A percentile compares a stretch with the other conserved stretches of the same genome.
phyloP scores from a whole-genome alignment of 1,284 basidiomycete genomes.

The Trichosporon sp. region DNA sequence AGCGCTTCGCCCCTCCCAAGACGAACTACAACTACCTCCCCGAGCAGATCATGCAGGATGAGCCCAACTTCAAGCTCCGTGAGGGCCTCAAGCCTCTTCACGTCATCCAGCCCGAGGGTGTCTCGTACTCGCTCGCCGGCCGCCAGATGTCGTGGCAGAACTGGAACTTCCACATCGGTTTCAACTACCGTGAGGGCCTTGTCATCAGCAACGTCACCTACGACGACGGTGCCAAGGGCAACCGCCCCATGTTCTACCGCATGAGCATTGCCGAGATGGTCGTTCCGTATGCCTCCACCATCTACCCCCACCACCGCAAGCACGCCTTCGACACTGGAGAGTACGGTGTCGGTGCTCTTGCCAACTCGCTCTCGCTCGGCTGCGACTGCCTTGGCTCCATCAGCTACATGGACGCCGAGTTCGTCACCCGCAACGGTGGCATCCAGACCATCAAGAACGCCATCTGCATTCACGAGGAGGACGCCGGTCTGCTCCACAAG shows the following conservation, averaged over 20 bases:
- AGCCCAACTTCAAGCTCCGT: conserved; percentile 57
- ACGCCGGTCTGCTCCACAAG: conserved; percentile 47
- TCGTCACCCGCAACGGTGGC: conserved; percentile 42
- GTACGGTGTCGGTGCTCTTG: conserved; percentile 47
- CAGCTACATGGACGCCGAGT: conserved; percentile 44
- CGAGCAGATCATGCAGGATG: conserved; percentile 41
- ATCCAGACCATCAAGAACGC: conserved; percentile 43
- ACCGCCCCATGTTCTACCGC: conserved; percentile 48
- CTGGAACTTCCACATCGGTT: conserved; percentile 37
- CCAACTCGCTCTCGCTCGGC: conserved; percentile 49
- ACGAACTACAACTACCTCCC: conserved; percentile 48
- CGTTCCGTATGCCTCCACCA: conserved; percentile 48
- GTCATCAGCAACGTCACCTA: conserved; percentile 44
- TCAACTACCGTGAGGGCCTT: conserved; percentile 43
- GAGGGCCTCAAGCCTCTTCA: conserved; percentile 78
- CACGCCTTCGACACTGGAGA: conserved; percentile 52
- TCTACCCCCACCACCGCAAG: conserved; percentile 47
- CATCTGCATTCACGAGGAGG: conserved; percentile 48
- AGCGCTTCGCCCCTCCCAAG: conserved; percentile 47
- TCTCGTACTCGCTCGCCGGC: conserved; percentile 78
- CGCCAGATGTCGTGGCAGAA: conserved; percentile 51
- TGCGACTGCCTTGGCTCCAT: conserved; percentile 52
- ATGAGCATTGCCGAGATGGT: conserved; percentile 51
- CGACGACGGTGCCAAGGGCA: conserved; percentile 39
- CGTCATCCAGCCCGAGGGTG: conserved; percentile 83